Conservation (phyloP, 768 basidiomycete genomes). For the Pleurotus giganteus region DNA sequence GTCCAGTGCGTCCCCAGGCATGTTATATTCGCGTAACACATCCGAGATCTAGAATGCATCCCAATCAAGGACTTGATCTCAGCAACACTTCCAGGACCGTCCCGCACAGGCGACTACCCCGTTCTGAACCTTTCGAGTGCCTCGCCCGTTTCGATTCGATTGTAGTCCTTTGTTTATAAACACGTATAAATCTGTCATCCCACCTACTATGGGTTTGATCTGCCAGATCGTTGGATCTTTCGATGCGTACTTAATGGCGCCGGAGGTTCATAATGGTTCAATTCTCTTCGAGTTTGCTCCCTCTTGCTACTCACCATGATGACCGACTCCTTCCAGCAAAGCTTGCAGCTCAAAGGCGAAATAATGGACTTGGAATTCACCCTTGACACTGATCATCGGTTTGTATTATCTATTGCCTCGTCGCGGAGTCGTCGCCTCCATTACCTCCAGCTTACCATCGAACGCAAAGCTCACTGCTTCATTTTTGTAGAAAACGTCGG, state of each 20-base stretch:
- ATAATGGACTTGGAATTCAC: slow-evolving; percentile 78
- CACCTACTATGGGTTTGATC: slow-evolving; percentile 43
- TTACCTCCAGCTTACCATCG: slow-evolving; percentile 50
- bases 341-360: slow-evolving; percentile 70
- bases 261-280: slow-evolving; percentile 52
- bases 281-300: slow-evolving; percentile 46
- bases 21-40: slow-evolving; percentile 9
- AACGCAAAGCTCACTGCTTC: slow-evolving; percentile 41
- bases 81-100: neutral
- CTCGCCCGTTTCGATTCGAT: slow-evolving; percentile 5
- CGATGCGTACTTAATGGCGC: slow-evolving; percentile 58
- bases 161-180: slow-evolving; percentile 9
- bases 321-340: slow-evolving; percentile 48
- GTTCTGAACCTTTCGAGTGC: slow-evolving; percentile 6
- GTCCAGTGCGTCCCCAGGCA: neutral
- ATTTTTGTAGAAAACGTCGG: slow-evolving; percentile 67
- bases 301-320: slow-evolving; percentile 50
- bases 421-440: slow-evolving; percentile 15
- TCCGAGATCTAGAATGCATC: slow-evolving; percentile 7
- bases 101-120: slow-evolving; percentile 4
- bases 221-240: slow-evolving; percentile 30
- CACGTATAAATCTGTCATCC: slow-evolving; percentile 13
- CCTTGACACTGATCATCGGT: slow-evolving; percentile 68
- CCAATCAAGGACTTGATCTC: slow-evolving; percentile 6
- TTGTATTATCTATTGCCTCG: slow-evolving; percentile 22